Evolutionary conservation across 2,329 filamentous ascomycete species (phyloP), one percentile per base, ranked within the genome.

Genomic region (Colletotrichum nymphaeae): DNA sequence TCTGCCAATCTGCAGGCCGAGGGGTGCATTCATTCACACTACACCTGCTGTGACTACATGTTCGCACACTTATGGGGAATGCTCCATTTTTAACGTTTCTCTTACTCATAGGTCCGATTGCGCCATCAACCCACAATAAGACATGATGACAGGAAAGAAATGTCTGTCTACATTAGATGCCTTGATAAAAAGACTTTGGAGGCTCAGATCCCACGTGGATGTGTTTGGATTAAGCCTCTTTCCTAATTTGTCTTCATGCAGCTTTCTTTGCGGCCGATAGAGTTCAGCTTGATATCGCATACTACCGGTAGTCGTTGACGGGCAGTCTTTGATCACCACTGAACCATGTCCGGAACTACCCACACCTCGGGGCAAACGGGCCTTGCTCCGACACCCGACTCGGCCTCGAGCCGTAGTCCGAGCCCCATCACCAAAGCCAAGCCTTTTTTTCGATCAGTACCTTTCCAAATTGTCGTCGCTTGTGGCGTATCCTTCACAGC

Each of bases 121-220:
- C 74, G 62, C 80, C 78, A 67, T 84, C 83, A 8, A 79, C 77
- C 12, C 79, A 56, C 37, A 80, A 77, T 37, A 82, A 77, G 12
- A 76, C 69, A 16, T 78, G 70, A n/a, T 83, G 30, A 16, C 46
- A n/a, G 19, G 8, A 6, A 9, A 32, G 28, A 28, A 46, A 37
- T 58, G 11, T 75, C 16, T 81, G n/a, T 26, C 30, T 11, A 28
- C 11, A 16, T 7, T 14, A n/a, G 16, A 19, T 42, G 16, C 8
- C 22, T 28, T 28, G 5, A 55, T 68, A 63, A 46, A 42, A 68
- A 55, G 28, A 46, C 16, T 9, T 26, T 19, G 22, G 32, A 56
- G 35, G 55, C 37, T 22, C 35, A 22, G n/a, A 7, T 59, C 22
- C 5, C 22, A 32, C 30, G 30, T 37, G 24, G 14, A 22, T 12